Evolutionary conservation across 495 filamentous ascomycete species (phyloP), one percentile per base, ranked within the genome.

Genomic region (Penicillium atrosanguineum): DNA sequence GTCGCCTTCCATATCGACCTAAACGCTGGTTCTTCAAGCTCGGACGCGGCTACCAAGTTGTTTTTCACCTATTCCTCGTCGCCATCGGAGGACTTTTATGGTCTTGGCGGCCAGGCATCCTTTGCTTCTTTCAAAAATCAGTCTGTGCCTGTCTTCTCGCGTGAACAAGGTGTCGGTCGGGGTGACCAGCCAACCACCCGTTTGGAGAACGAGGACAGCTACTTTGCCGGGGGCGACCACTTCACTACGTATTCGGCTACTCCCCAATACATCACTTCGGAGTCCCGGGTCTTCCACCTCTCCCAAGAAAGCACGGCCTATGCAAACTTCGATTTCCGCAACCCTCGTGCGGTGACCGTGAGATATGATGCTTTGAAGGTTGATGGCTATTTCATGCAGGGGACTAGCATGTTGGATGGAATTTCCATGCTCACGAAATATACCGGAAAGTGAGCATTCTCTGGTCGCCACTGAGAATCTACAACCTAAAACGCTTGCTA

Each of bases 91-190:
- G 59, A 68, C 34, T 62, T 68, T 46, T 68, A 68, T 38, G 64
- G 64, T 18, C 40, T 68, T 6, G 64, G 64, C 45, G 62, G 44
- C 6, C 64, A 68, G 44, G 64, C 50, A 2, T 68, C 64, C 15
- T 68, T 65, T 20, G 62, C 64, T 0, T 68, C 64, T 0, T 45
- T 68, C 53, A 68, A 68, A 31, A 68, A 65, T 38, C 62, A 62
- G 26, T 55, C 64, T 0, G 57, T 65, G 14, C 62, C 64, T 1
- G 63, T 68, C 26, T 67, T 67, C 45, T 64, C 61, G 0, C 55
- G 64, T 7, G 64, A 67, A 36, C 58, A 62, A 38, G 64, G 64
- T 23, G 64, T 67, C 19, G 62, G 64, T 20, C 62, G 64, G 28
- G 64, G 64, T 6, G 64, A 68, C 16, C 51, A 68, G 54, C 64